Conservation (phyloP, 1,284 basidiomycete species). For the Afroboletus lepidellus region DNA sequence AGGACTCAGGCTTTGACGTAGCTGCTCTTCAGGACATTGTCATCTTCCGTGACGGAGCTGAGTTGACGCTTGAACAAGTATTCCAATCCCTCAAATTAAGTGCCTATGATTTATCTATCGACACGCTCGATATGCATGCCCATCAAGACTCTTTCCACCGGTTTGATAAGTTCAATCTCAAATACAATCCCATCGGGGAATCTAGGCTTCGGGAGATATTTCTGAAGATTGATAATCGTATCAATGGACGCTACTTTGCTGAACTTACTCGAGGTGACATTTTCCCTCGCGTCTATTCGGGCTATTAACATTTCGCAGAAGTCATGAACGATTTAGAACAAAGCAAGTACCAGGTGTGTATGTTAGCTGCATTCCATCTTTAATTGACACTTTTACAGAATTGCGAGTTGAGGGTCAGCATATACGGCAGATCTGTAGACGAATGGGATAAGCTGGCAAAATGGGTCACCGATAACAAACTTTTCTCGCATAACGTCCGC, state of each 20-base stretch:
- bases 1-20: not conserved
- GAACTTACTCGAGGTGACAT: conserved; percentile 83
- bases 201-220: conserved; percentile 96
- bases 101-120: conserved; percentile 97
- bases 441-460: conserved; percentile 99
- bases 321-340: conserved; percentile 95
- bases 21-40: conserved; percentile 75
- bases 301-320: conserved; percentile 51
- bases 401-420: conserved; percentile 95
- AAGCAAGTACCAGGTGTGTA: conserved; percentile 90
- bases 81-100: conserved; percentile 94
- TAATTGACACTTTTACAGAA: conserved; percentile 50
- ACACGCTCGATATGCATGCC: conserved; percentile 99
- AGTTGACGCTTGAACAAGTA: conserved; percentile 90
- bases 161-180: conserved; percentile 94
- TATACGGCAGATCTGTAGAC: conserved; percentile 78
- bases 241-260: conserved; percentile 90
- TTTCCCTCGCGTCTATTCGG: not conserved
- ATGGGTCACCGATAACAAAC: conserved; percentile 94
- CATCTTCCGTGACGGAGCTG: conserved; percentile 89
- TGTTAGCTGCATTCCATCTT: not conserved
- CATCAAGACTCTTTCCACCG: conserved; percentile 97
- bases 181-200: conserved; percentile 95
- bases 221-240: conserved; percentile 96
- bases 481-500: conserved; percentile 95